Conservation (phyloP, 73 alveolate genomes). For the Paramecium primaurelia region DNA sequence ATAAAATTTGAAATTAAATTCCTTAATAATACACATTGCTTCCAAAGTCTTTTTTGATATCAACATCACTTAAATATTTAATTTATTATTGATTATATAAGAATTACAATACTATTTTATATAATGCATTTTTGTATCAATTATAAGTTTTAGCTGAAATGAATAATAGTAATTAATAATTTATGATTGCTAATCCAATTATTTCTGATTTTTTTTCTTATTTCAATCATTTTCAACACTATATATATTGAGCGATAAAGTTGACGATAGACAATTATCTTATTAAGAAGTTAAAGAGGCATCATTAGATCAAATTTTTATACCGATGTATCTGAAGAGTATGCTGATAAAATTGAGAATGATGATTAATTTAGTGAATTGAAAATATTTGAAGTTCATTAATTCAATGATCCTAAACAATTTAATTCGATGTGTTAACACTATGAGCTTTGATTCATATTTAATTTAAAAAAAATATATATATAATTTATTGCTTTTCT, state of each 20-base stretch:
- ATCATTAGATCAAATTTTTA: not conserved
- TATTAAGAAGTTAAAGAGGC: slow-evolving; percentile 17
- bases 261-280: not conserved
- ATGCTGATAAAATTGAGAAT: slow-evolving; percentile 19
- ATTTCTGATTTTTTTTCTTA: not conserved
- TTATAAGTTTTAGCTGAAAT: not conserved
- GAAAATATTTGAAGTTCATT: not conserved
- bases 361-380: not conserved
- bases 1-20: too few species aligned
- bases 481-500: not conserved
- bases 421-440: slow-evolving; percentile 27
- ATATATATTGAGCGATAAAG: not conserved
- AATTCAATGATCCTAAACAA: not conserved
- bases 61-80: too few species aligned
- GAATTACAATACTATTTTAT: not conserved
- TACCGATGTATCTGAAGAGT: not conserved
- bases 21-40: too few species aligned
- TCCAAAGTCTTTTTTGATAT: too few species aligned
- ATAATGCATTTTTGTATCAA: not conserved
- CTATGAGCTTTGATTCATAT: not conserved
- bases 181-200: not conserved
- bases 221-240: not conserved
- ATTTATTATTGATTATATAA: not conserved
- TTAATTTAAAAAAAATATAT: not conserved
- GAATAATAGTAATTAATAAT: not conserved